Evolutionary conservation across 352 stramenopile genomes (phyloP), one percentile per base, ranked within the genome.

Genomic region (Thalassiosira livingstoniorum): DNA sequence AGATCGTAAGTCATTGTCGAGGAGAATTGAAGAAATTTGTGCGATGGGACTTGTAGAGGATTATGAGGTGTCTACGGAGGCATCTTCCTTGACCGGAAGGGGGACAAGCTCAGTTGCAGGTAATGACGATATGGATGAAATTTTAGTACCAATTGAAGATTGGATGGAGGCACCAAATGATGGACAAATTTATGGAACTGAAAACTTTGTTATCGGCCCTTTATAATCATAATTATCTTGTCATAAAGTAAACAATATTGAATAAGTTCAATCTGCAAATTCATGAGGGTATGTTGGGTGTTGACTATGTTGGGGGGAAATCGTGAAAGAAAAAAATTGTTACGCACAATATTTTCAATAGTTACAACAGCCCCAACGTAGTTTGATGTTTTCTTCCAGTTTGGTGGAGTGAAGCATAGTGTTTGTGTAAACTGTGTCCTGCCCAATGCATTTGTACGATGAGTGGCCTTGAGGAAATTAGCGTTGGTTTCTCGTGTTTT

Each of bases 131-230:
- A 66, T 74, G 23, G 82, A 87, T 58, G 83, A 86, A 58, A 69
- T 92, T 25, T 37, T 94, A 21, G 86, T 94, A 4, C 84, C 79
- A 13, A 77, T 92, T 55, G 77, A 92, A 47, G 85, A 93, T 75
- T 94, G 87, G 85, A 80, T 92, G 29, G 85, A 90, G 34, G 90
- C 88, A n/a, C 88, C 92, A 58, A n/a, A n/a, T n/a, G 80, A 90
- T 35, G 77, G 42, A 18, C 39, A 90, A 65, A 39, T 91, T 54
- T 94, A 86, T 83, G 90, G 90, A 39, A 82, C 87, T 55, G 90
- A 94, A 70, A 57, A 79, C 58, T 90, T 80, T 80, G 65, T 87
- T 13, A 80, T 92, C 64, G 90, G 90, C 34, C 90, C 90, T 32
- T 39, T 93, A 11, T 93, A 67, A 87, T 61, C 34, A 0, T 29